Evolutionary conservation across 352 stramenopile species (phyloP).

Genomic region (Phytophthora sp.): DNA sequence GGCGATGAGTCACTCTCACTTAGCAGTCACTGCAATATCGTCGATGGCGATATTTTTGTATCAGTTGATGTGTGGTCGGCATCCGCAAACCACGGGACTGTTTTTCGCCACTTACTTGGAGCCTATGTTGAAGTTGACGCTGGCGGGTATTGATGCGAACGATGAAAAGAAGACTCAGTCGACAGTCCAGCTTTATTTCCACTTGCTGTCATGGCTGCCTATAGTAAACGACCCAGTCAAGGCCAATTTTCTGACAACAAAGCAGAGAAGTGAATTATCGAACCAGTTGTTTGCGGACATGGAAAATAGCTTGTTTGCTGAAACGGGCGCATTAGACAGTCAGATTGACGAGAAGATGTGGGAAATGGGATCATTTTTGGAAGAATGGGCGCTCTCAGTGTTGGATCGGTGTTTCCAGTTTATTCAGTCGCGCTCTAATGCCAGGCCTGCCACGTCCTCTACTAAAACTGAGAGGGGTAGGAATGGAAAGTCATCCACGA

Average conservation of each 20-base stretch:
- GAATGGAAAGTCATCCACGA: constrained; percentile 26
- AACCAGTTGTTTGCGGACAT: constrained; percentile 51
- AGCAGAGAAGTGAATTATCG: constrained; percentile 41
- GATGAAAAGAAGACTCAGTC: constrained; percentile 78
- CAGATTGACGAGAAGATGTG: constrained; percentile 63
- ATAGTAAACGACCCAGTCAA: constrained; percentile 73
- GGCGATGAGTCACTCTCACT: constrained; percentile 75
- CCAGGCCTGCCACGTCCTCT: constrained; percentile 36
- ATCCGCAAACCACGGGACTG: constrained; percentile 46
- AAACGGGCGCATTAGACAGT: constrained; percentile 32
- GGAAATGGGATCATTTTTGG: constrained; percentile 61
- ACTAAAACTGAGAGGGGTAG: constrained; percentile 21
- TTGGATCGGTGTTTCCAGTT: constrained; percentile 74
- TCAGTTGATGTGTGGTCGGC: constrained; percentile 67
- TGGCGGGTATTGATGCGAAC: constrained; percentile 79
- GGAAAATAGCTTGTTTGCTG: constrained; percentile 48
- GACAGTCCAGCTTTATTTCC: constrained; percentile 73
- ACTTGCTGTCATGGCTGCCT: constrained; percentile 70
- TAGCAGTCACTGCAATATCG: constrained; percentile 74
- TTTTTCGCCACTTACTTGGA: constrained; percentile 69
- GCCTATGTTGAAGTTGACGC: constrained; percentile 61
- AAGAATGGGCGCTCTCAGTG: constrained; percentile 71
- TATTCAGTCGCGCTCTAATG: constrained; percentile 57
- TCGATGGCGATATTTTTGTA: constrained; percentile 67
- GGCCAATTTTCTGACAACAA: constrained; percentile 40